Conservation (phyloP, 148 eudicot species). For the Amaranthus palmeri region DNA sequence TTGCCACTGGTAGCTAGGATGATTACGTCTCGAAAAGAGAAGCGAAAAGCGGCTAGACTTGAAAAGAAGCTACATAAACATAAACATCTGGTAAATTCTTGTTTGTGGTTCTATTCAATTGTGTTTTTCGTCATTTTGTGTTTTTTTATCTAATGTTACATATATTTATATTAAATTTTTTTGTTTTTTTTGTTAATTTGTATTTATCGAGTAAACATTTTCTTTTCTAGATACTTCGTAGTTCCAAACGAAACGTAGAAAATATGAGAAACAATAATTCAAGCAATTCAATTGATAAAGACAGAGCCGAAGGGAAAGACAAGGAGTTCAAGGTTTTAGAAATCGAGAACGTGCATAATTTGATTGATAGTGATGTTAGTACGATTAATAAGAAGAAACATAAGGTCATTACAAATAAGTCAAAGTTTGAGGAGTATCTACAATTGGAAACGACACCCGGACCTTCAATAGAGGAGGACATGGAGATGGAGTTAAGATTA, state of each 20-base stretch:
- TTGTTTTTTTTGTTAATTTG: not conserved
- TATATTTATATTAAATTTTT: not conserved
- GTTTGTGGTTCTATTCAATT: not conserved
- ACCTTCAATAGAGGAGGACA: conserved; percentile 54
- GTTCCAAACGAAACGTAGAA: not conserved
- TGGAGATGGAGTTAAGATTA: conserved; percentile 57
- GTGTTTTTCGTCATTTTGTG: not conserved
- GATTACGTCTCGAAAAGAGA: conserved; percentile 37
- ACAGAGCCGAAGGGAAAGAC: conserved; percentile 8
- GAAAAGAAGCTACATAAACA: conserved; percentile 60
- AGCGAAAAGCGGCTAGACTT: conserved; percentile 52
- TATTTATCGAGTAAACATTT: not conserved
- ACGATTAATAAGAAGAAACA: conserved; percentile 14
- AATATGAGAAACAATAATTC: not conserved
- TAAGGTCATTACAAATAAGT: conserved; percentile 37
- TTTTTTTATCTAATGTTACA: not conserved
- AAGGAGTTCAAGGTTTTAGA: conserved; percentile 9
- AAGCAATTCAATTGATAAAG: conserved; percentile 15
- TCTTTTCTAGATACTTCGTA: not conserved
- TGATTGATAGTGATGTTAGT: conserved; percentile 4
- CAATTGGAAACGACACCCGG: conserved; percentile 37
- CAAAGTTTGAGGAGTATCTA: conserved; percentile 67
- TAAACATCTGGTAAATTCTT: conserved; percentile 50
- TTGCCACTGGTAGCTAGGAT: not conserved
- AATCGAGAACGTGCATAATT: not conserved